Base-by-base conservation (phyloP, 2,329 filamentous ascomycete species). In the Colletotrichum orbiculare region DNA sequence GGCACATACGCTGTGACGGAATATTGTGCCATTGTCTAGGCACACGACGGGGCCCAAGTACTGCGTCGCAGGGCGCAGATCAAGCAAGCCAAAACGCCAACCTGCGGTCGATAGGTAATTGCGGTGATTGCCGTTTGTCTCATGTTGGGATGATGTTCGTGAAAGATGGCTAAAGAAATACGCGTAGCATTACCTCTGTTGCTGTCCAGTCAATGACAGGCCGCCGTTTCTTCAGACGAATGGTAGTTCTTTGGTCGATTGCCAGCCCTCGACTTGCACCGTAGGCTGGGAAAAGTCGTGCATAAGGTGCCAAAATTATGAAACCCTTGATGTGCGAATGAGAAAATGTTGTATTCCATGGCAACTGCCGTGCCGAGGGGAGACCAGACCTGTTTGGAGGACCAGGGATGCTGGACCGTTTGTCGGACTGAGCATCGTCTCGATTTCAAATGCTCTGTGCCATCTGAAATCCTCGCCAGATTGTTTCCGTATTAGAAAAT, bases 301-400 rank as follows among this genome's bases (percentile, higher is more conserved):
- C 38, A 59, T 64, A 38, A 54, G 11, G 46, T 17, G 42, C 35
- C 59, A 25, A 54, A 64, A 46, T n/a, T 5, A 34, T 64, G 64
- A 64, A 66, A 66, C 54, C 38, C 43, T 13, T 60, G 38, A 41
- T 54, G 48, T 60, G 38, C 43, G 53, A 48, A 64, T 66, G 52
- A 5, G 25, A 53, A 10, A 47, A 48, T 56, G 54, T 48, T 38
- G 17, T 33, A 52, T 54, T 42, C 37, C 37, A 34, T 45, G 54
- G 34, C 53, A 64, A 66, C 60, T 59, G 43, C 53, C 60, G 54
- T 39, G 34, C 53, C 41, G 39, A 13, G 42, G 33, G 15, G 48
- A 48, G 42, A 54, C 15, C 15, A 42, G 46, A 42, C 38, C 50
- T 12, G 38, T 41, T 64, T n/a, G 25, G 11, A 15, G 13, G 50